Evolutionary conservation across 495 filamentous ascomycete species (phyloP), one percentile per base, ranked within the genome.

Genomic region (Hapsidospora chrysogenum): DNA sequence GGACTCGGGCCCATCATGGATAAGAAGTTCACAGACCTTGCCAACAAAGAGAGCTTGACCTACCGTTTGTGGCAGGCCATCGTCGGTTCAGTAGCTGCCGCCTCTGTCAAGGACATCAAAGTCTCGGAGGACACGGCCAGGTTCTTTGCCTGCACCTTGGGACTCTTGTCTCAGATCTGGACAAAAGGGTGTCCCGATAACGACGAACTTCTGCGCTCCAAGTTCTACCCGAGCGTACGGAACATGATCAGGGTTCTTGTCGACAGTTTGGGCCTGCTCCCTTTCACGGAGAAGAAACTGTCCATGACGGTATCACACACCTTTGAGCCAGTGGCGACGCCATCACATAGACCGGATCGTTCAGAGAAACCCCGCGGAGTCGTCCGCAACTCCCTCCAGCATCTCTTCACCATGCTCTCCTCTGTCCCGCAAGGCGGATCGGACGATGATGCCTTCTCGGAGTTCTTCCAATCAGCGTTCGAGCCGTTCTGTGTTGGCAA

Each of bases 61-160:
- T 63, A 60, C 23, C 50, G 52, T 9, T 61, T 87, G 27, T 95
- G 89, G 87, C 50, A 54, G 9, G 64, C 57, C 31, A 70, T 93
- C 18, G 66, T 77, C 11, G 68, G 57, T 9, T 72, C 81, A 5
- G 53, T 95, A 20, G 74, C 76, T 3, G 66, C 76, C 34, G 86
- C 89, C 0, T 80, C 80, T 4, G 76, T 67, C 29, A 89, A 92
- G 54, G 89, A 97, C 49, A 76, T 97, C 37, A 94, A 85, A 43
- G 78, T 86, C 9, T 83, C 83, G 0, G 67, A 66, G 16, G 85
- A 96, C 37, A 76, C 80, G 4, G 81, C 80, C 56, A 64, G 74
- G 33, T 83, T 85, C 29, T 65, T 92, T 31, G 74, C 82, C 9
- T 66, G 74, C 32, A 58, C 85, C 16, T 61, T 89, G 36, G 68